phyloP scores from a whole-genome alignment of 2,329 filamentous ascomycete species.

The Harringtonia aguacate region DNA sequence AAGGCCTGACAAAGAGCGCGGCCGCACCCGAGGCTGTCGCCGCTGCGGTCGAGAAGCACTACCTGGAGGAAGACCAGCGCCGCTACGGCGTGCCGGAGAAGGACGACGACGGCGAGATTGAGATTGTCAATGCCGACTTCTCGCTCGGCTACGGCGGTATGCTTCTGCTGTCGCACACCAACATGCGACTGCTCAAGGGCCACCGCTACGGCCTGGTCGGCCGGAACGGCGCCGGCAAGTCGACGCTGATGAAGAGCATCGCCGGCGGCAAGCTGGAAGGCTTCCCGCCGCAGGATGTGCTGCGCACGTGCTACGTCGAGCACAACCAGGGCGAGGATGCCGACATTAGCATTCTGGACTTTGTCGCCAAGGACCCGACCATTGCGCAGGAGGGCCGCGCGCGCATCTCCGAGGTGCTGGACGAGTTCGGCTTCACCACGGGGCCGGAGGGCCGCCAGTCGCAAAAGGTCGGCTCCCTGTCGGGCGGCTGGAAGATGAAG shows the following conservation, averaged over 20 bases:
- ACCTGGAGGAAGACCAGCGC: slow-evolving; percentile 73
- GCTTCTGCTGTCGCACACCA: slow-evolving; percentile 92
- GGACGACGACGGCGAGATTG: slow-evolving; percentile 83
- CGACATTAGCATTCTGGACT: slow-evolving; percentile 90
- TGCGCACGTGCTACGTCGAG: slow-evolving; percentile 96
- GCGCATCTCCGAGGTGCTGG: slow-evolving; percentile 72
- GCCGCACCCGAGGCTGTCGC: slow-evolving; percentile 54
- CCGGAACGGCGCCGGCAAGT: slow-evolving; percentile 95
- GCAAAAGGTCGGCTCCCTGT: slow-evolving; percentile 85
- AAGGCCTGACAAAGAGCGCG: slow-evolving; percentile 53
- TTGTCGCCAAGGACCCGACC: slow-evolving; percentile 79
- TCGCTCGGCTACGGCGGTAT: slow-evolving; percentile 96
- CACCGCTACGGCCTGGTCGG: slow-evolving; percentile 96
- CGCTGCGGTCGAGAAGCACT: slow-evolving; percentile 65
- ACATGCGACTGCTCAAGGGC: slow-evolving; percentile 86
- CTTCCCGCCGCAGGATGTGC: slow-evolving; percentile 83
- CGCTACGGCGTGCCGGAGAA: slow-evolving; percentile 77
- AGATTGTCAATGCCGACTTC: slow-evolving; percentile 97
- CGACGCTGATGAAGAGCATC: slow-evolving; percentile 97
- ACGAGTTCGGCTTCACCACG: slow-evolving; percentile 87
- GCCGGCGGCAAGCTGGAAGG: slow-evolving; percentile 93
- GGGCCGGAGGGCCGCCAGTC: slow-evolving; percentile 83
- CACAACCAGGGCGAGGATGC: slow-evolving; percentile 98
- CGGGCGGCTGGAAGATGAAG: slow-evolving; percentile 99
- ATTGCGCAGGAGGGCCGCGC: slow-evolving; percentile 69